Conservation (phyloP, 192 early-diverging fungal genomes). For the Backusella liffmaniae region DNA sequence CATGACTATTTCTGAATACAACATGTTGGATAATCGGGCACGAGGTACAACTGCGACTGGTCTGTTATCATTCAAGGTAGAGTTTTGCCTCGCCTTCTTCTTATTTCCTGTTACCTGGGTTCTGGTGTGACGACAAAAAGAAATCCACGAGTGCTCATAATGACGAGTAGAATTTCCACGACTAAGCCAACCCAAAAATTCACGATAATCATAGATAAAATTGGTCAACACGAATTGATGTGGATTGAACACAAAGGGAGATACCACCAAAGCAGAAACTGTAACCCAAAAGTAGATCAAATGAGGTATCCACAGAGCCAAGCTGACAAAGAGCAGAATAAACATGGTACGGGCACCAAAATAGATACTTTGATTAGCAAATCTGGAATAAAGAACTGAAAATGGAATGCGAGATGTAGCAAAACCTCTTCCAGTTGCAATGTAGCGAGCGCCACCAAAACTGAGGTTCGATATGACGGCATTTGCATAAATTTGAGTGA, state of each 20-base stretch:
- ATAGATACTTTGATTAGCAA: constrained; percentile 65
- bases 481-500: constrained; percentile 71
- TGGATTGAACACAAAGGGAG: constrained; percentile 75
- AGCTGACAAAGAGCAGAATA: constrained; percentile 61
- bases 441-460: constrained; percentile 68
- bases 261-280: constrained; percentile 58
- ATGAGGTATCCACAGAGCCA: constrained; percentile 57
- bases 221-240: constrained; percentile 67
- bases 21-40: constrained; percentile 55
- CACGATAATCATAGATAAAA: constrained; percentile 68
- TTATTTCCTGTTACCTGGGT: constrained; percentile 64
- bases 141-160: constrained; percentile 66
- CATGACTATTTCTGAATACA: constrained; percentile 60
- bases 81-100: constrained; percentile 45
- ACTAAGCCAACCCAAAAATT: constrained; percentile 64
- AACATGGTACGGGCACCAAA: constrained; percentile 61
- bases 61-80: constrained; percentile 33
- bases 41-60: constrained; percentile 50
- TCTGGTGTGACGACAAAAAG: constrained; percentile 60
- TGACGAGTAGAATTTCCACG: constrained; percentile 52
- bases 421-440: constrained; percentile 72
- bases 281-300: constrained; percentile 71
- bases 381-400: constrained; percentile 61
- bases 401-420: constrained; percentile 66
- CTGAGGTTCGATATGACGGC: constrained; percentile 65